phyloP scores from a whole-genome alignment of 2,329 filamentous ascomycete genomes.

The Colletotrichum paranaense region DNA sequence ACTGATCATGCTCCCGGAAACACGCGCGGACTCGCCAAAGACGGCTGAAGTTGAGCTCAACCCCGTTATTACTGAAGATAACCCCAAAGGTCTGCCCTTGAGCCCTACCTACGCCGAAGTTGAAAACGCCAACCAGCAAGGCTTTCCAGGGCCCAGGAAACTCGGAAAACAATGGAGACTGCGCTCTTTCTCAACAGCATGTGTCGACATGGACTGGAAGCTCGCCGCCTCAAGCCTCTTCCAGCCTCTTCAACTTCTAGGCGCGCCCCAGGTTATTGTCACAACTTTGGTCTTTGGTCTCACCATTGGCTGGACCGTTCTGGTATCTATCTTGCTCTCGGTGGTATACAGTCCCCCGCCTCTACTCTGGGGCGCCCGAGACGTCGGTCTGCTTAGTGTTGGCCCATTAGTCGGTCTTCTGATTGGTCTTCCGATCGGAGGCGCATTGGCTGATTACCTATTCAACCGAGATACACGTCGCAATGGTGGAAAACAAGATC shows the following conservation, averaged over 20 bases:
- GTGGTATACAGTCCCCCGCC: conserved; percentile 23
- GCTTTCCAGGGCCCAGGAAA: background rate
- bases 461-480: conserved; percentile 5
- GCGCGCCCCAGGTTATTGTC: conserved; percentile 24
- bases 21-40: background rate
- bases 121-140: background rate
- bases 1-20: conserved; percentile 38
- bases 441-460: conserved; percentile 29
- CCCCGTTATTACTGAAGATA: background rate
- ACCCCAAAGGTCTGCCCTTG: background rate
- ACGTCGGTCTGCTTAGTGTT: conserved; percentile 23
- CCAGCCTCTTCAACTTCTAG: conserved; percentile 12
- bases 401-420: conserved; percentile 20
- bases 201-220: conserved; percentile 29
- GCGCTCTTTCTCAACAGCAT: conserved; percentile 21
- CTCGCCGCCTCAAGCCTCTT: background rate
- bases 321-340: conserved; percentile 14
- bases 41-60: background rate
- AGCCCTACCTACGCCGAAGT: conserved; percentile 2
- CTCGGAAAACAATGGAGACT: conserved; percentile 15
- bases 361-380: conserved; percentile 19
- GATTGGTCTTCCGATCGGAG: conserved; percentile 24
- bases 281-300: conserved; percentile 27
- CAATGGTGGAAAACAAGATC: conserved; percentile 18
- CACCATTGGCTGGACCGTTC: conserved; percentile 26